A percentile compares a stretch with the other conserved stretches of the same genome.
Evolutionary conservation across 2,329 filamentous ascomycete species (phyloP).

Genomic region (Arthrobotrys sphaeroides): DNA sequence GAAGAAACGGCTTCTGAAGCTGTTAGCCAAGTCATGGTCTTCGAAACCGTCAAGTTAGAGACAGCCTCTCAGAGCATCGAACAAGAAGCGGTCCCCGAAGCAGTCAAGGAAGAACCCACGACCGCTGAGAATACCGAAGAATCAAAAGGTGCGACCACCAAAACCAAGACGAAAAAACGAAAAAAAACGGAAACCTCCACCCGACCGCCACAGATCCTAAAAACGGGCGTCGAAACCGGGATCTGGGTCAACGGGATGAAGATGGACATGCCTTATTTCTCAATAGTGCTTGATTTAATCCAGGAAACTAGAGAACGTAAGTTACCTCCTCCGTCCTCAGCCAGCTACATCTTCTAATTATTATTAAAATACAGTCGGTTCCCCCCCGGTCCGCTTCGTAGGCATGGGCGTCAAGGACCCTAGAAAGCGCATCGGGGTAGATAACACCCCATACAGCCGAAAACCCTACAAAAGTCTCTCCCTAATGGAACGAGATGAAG

Average conservation of each 20-base stretch:
- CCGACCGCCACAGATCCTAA: neutral
- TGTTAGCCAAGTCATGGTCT: too few species aligned
- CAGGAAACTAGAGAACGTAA: neutral
- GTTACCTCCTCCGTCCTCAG: neutral
- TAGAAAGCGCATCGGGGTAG: too few species aligned
- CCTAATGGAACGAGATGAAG: neutral
- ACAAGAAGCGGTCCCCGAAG: too few species aligned
- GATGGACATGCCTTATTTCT: neutral
- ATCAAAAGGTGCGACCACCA: too few species aligned
- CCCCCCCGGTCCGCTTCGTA: neutral
- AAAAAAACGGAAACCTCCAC: neutral
- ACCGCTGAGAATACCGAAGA: too few species aligned
- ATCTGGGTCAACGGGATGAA: constrained; percentile 11
- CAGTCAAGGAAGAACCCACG: too few species aligned
- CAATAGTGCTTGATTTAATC: neutral
- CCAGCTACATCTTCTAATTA: neutral
- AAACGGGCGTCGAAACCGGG: constrained; percentile 1
- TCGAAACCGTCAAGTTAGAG: too few species aligned
- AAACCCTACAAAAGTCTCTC: neutral
- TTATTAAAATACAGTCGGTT: neutral
- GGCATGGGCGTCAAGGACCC: neutral
- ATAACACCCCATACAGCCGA: neutral
- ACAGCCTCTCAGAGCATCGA: too few species aligned
- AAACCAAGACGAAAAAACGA: neutral
- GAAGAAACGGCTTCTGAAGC: too few species aligned